phyloP scores from a whole-genome alignment of 2,329 filamentous ascomycete species.

The Colletotrichum chrysophilum region DNA sequence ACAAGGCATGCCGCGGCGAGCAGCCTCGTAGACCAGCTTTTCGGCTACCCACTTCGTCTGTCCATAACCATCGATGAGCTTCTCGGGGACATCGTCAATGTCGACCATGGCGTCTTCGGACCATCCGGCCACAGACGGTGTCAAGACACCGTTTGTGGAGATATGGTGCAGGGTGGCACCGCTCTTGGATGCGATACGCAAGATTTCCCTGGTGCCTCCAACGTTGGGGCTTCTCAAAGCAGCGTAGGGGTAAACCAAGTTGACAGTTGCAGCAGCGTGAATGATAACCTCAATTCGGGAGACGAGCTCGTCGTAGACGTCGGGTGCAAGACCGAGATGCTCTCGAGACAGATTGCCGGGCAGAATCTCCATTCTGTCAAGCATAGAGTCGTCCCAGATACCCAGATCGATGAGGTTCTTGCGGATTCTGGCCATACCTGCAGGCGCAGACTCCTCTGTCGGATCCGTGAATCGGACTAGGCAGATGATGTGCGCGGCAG shows the following conservation, averaged over 20 bases:
- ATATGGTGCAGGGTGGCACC: slow-evolving; percentile 79
- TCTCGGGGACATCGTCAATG: slow-evolving; percentile 71
- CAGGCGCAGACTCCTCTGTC: slow-evolving; percentile 65
- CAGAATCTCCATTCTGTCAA: slow-evolving; percentile 79
- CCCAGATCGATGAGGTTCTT: slow-evolving; percentile 80
- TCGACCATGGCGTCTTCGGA: slow-evolving; percentile 70
- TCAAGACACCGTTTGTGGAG: slow-evolving; percentile 81
- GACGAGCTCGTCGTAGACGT: slow-evolving; percentile 70
- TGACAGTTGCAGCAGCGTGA: slow-evolving; percentile 80
- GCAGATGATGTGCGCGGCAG: slow-evolving; percentile 73
- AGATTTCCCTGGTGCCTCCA: slow-evolving; percentile 76
- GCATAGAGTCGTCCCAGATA: slow-evolving; percentile 77
- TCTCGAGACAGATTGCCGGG: slow-evolving; percentile 75
- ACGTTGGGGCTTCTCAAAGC: slow-evolving; percentile 77
- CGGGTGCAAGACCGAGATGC: slow-evolving; percentile 70
- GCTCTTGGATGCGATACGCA: slow-evolving; percentile 70
- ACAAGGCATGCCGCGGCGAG: slow-evolving; percentile 70
- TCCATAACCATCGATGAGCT: slow-evolving; percentile 75
- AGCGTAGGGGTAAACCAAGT: slow-evolving; percentile 82
- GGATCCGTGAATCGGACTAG: slow-evolving; percentile 76
- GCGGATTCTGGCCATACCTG: slow-evolving; percentile 74
- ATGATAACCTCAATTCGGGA: slow-evolving; percentile 73
- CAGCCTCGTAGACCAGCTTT: slow-evolving; percentile 73
- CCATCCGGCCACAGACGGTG: slow-evolving; percentile 74
- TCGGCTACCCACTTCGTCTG: slow-evolving; percentile 86